A percentile compares a stretch with the other conserved stretches of the same genome.
These are phyloP conservation scores for Blumeria graminis DNA, from an alignment of 2,329 filamentous ascomycete genomes.

Conservation along the genomic window DNA sequence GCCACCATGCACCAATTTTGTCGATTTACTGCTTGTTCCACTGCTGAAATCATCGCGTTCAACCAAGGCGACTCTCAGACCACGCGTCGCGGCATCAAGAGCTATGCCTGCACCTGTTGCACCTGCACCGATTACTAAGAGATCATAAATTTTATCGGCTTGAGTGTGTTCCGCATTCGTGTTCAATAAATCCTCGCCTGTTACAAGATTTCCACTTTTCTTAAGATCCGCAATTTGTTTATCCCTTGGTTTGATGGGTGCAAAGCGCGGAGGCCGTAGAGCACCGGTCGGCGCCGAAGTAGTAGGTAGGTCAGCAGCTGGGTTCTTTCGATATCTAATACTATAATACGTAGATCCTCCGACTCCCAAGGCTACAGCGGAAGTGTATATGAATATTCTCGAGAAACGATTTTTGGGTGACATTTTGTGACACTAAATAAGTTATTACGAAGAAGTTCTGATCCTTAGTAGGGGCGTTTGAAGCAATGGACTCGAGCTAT, in stretches of 20 bases:
- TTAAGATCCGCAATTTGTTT: constrained; percentile 27
- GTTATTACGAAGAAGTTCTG: too few relatives aligned
- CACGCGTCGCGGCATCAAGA: constrained; percentile 45
- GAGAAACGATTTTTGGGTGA: constrained; percentile 17
- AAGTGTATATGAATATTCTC: constrained; percentile 25
- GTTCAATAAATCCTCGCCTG: constrained; percentile 22
- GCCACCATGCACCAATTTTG: constrained; percentile 55
- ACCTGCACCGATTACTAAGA: constrained; percentile 46
- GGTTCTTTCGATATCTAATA: constrained; percentile 48
- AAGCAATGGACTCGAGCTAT: too few relatives aligned
- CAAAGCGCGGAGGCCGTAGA: constrained; percentile 31
- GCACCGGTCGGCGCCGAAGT: constrained; percentile 43
- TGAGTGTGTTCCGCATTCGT: constrained; percentile 19
- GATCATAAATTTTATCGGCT: constrained; percentile 30
- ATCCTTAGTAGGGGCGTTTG: too few relatives aligned
- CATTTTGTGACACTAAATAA: too few relatives aligned
- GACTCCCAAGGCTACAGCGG: constrained; percentile 21
- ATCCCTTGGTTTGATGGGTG: constrained; percentile 22
- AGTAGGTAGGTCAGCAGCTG: constrained; percentile 46
- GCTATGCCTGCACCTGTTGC: constrained; percentile 49
- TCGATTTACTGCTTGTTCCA: constrained; percentile 52
- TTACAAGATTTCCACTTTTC: constrained; percentile 23
- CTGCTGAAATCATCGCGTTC: constrained; percentile 52
- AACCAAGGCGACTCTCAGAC: constrained; percentile 45
- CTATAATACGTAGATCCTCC: constrained; percentile 25